Base-by-base conservation (phyloP, 202 grass and related monocot species). In the Bolboschoenoplectus hybrid region DNA sequence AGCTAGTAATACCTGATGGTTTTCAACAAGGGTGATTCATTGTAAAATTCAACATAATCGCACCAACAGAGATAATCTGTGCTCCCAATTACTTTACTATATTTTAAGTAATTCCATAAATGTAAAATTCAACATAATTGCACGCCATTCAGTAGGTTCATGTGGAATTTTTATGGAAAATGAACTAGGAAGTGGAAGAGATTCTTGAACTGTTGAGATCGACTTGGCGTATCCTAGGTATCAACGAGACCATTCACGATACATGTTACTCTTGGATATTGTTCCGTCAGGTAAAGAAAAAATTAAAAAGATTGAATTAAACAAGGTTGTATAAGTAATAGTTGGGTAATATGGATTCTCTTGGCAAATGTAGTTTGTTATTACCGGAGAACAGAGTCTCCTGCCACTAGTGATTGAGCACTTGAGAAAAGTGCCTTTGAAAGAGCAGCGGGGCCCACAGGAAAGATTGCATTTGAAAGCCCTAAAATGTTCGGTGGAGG, bases 191-290 rank as follows among this genome's bases (percentile, higher is more conserved):
- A 80, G 93, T 92, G 58, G 97, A 98, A 89, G 97, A 98, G 93
- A 98, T 96, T 83, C 97, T 98, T 83, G 97, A 98, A 83, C 88
- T 96, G 16, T 85, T 98, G 67, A 98, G 92, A 82, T 94, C 93
- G 63, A 98, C 96, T 86, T 98, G 96, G 96, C 87, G 90, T 86
- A 94, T 91, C 81, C 86, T 98, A 89, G 96, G 96, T 70, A 90
- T 98, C 69, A 94, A 89, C 67, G 96, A 98, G 82, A 90, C 93
- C 44, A 91, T 98, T 85, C 97, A 98, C 75, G 96, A 95, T 83
- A 96, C 97, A 86, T 98, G 93, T 82, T 96, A 98, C 72, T 90
- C 90, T 90, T 98, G 97, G 93, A 94, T 98, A 78, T 96, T 98
- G 83, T 98, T 98, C 88, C 93, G 91, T 41, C 97, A 98, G 93